Base-by-base conservation (phyloP, 371 early-diverging fungal species). In the Syncephalastrum contaminatum region DNA sequence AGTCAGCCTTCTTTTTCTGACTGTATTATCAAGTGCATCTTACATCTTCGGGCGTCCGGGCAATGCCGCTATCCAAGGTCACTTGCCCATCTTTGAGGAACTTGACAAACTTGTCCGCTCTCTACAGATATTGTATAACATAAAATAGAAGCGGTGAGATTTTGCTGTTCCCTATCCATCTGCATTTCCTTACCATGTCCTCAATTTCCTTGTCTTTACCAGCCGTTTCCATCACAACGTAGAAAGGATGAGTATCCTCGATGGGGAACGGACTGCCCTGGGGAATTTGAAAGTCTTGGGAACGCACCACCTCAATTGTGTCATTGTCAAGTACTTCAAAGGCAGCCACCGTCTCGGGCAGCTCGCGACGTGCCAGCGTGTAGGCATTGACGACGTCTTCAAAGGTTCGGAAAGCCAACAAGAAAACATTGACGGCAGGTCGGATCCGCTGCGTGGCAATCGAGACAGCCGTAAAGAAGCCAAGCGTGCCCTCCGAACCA, bases 401-500 rank as follows among this genome's bases (percentile, higher is more conserved):
- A 56, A 85, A 95, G 18, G 64, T 66, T 8, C 67, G 50, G 19
- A 94, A 68, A 12, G 86, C 91, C 12, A 95, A 64, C 49, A 94
- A 63, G 7, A 93, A 90, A 0, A 92, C 86, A 48, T 88, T 83
- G 51, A 79, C 70, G 3, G 67, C 69, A 4, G 55, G 51, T 16
- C 73, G 59, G n/a, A 69, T 63, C 45, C 64, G 59, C 15, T 58
- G 56, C 24, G 95, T 84, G 0, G 85, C 68, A 21, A 97, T 86
- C 0, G 95, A 88, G 16, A 93, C 92, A 19, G 85, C 91, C 0
- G 98, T 97, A 51, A 98, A 83, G 21, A 96, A 70, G 0, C 98
- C 98, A 39, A 98, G 64, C 1, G 95, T 93, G n/a, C 98, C 98
- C 64, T 98, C 98, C 1, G 92, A 82, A 2, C 98, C 98, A 56